Conservation (phyloP, 106 monocot species). For the Dendrobium nobile region DNA sequence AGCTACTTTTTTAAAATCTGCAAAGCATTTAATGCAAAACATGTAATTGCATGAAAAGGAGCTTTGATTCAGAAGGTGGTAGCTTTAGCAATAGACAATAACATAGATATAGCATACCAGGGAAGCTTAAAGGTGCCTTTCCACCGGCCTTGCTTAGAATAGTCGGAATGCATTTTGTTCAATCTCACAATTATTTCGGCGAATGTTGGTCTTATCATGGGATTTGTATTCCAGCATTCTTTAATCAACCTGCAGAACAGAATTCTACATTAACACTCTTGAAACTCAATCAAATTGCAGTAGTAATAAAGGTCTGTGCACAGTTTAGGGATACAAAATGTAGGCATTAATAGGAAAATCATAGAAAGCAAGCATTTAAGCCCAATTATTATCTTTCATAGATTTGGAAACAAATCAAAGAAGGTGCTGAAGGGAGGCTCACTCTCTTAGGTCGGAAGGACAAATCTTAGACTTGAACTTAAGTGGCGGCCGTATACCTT, state of each 20-base stretch:
- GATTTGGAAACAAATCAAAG: not conserved
- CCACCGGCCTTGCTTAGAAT: constrained; percentile 50
- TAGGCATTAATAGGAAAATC: not conserved
- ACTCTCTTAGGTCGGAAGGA: constrained; percentile 68
- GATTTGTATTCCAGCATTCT: constrained; percentile 22
- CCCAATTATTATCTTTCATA: not conserved
- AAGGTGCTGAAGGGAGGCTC: constrained; percentile 13
- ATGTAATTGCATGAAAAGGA: not conserved
- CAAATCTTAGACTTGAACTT: constrained; percentile 65
- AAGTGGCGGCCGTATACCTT: constrained; percentile 70
- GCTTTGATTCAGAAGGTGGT: not conserved
- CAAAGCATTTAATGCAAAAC: not conserved
- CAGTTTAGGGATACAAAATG: not conserved
- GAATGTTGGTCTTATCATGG: constrained; percentile 21
- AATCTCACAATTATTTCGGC: constrained; percentile 25
- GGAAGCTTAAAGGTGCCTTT: constrained; percentile 78
- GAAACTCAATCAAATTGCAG: not conserved
- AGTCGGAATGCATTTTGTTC: constrained; percentile 20
- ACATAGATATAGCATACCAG: constrained; percentile 39
- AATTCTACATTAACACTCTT: not conserved
- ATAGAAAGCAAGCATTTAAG: not conserved
- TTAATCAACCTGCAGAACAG: constrained; percentile 18
- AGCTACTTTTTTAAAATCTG: not conserved
- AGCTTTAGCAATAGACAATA: not conserved
- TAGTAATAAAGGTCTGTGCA: not conserved